phyloP scores from a whole-genome alignment of 805 yeast genomes.

The Monosporozyma unispora region DNA sequence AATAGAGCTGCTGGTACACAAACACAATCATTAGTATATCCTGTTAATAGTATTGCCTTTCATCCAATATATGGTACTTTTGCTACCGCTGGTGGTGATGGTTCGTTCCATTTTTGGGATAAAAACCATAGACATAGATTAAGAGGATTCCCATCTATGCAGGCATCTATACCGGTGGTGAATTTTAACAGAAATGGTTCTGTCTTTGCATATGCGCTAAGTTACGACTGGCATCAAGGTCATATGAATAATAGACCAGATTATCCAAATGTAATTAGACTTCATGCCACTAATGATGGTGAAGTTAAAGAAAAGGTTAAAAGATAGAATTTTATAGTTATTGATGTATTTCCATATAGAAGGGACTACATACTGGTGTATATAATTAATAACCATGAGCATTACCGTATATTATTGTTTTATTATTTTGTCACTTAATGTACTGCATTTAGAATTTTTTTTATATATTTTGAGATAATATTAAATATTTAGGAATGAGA shows the following conservation, averaged over 20 bases:
- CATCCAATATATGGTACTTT: slow-evolving; percentile 90
- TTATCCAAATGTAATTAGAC: slow-evolving; percentile 63
- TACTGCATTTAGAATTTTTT: neutral
- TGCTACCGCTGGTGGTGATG: slow-evolving; percentile 92
- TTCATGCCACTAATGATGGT: slow-evolving; percentile 78
- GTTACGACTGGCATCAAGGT: slow-evolving; percentile 97
- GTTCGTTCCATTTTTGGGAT: slow-evolving; percentile 92
- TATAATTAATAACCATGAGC: neutral
- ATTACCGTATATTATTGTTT: neutral
- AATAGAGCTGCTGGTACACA: slow-evolving; percentile 41
- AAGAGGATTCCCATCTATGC: slow-evolving; percentile 63
- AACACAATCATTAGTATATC: slow-evolving; percentile 59
- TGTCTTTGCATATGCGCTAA: slow-evolving; percentile 81
- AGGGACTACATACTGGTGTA: neutral
- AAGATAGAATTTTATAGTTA: slow-evolving; percentile 13
- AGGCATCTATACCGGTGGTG: slow-evolving; percentile 62
- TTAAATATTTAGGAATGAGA: neutral
- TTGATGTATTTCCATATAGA: neutral
- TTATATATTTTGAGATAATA: neutral
- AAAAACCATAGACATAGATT: slow-evolving; percentile 83
- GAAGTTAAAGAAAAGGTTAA: slow-evolving; percentile 57
- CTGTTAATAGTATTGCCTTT: slow-evolving; percentile 73
- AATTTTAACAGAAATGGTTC: slow-evolving; percentile 77
- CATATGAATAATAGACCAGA: slow-evolving; percentile 66
- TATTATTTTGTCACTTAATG: neutral